These are phyloP conservation scores for Russula griseocarnosa DNA, from an alignment of 768 basidiomycete genomes.

Conservation along the genomic window DNA sequence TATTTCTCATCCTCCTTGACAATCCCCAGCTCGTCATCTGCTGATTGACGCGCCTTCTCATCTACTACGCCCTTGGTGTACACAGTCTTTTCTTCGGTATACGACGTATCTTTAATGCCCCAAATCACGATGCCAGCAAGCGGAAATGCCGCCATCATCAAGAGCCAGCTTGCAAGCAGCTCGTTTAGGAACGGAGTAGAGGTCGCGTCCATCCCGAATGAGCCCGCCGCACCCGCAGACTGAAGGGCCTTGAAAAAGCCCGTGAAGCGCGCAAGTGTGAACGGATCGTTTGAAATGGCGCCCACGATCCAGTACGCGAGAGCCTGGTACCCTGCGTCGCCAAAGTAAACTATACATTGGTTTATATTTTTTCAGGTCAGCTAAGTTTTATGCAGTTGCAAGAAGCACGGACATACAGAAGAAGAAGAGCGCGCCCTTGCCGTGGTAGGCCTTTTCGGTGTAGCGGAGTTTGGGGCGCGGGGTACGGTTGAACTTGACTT, in stretches of 20 bases:
- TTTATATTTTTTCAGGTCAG: not conserved
- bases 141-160: slow-evolving; percentile 39
- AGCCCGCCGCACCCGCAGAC: slow-evolving; percentile 38
- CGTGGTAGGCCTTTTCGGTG: slow-evolving; percentile 35
- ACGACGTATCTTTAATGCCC: slow-evolving; percentile 39
- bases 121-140: slow-evolving; percentile 36
- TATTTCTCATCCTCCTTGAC: not conserved
- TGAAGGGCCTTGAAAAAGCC: slow-evolving; percentile 44
- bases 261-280: slow-evolving; percentile 42
- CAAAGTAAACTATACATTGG: slow-evolving; percentile 37
- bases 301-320: slow-evolving; percentile 42
- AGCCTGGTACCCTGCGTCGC: slow-evolving; percentile 38
- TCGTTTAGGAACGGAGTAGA: slow-evolving; percentile 43
- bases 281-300: slow-evolving; percentile 45
- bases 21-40: not conserved
- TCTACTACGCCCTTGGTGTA: slow-evolving; percentile 31
- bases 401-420: slow-evolving; percentile 34
- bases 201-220: slow-evolving; percentile 46
- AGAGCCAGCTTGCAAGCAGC: slow-evolving; percentile 36
- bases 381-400: not conserved
- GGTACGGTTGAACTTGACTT: slow-evolving; percentile 39
- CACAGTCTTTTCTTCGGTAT: slow-evolving; percentile 36
- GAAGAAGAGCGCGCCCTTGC: slow-evolving; percentile 40
- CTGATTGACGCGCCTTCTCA: slow-evolving; percentile 18
- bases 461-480: slow-evolving; percentile 32